A percentile compares a stretch with the other conserved stretches of the same genome.
Conservation (phyloP, 2,329 filamentous ascomycete species). For the Shiraia bambusicola region DNA sequence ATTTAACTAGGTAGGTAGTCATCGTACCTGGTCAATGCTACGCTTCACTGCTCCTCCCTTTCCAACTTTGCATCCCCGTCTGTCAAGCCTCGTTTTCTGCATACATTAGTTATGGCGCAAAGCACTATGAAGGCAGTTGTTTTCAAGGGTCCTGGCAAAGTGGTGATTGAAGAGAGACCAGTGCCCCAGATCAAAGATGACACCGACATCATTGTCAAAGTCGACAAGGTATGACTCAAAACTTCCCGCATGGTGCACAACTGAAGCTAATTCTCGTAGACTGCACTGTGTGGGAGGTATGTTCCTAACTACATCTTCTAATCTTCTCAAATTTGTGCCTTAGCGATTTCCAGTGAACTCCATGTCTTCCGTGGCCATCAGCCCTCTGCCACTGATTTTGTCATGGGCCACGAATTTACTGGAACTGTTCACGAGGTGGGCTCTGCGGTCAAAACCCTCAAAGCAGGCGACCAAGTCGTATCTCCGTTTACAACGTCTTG, state of each 20-base stretch:
- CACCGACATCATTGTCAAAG: slow-evolving; percentile 79
- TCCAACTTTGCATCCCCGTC: neutral
- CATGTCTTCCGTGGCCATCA: slow-evolving; percentile 86
- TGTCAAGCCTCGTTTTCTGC: neutral
- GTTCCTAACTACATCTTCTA: neutral
- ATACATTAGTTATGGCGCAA: slow-evolving; percentile 17
- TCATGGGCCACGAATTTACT: slow-evolving; percentile 85
- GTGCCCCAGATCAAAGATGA: slow-evolving; percentile 71
- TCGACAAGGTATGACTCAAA: slow-evolving; percentile 56
- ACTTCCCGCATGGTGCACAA: neutral
- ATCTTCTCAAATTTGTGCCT: slow-evolving; percentile 1
- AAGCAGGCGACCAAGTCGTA: slow-evolving; percentile 76
- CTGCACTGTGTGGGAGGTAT: slow-evolving; percentile 86
- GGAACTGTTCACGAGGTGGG: slow-evolving; percentile 72
- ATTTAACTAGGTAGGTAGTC: too few species aligned
- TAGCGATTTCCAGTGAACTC: slow-evolving; percentile 63
- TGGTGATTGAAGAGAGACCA: slow-evolving; percentile 77
- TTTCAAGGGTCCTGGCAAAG: slow-evolving; percentile 75
- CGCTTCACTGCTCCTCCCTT: too few species aligned
- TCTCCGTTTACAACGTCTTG: slow-evolving; percentile 70
- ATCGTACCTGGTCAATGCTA: too few species aligned
- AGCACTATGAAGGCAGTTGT: slow-evolving; percentile 80
- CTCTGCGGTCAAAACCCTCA: slow-evolving; percentile 65
- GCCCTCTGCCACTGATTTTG: slow-evolving; percentile 63
- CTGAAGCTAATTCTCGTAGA: slow-evolving; percentile 38